These are phyloP conservation scores for Paragyromitra xinjiangensis DNA, from an alignment of 495 filamentous ascomycete species.

Conservation along the genomic window DNA sequence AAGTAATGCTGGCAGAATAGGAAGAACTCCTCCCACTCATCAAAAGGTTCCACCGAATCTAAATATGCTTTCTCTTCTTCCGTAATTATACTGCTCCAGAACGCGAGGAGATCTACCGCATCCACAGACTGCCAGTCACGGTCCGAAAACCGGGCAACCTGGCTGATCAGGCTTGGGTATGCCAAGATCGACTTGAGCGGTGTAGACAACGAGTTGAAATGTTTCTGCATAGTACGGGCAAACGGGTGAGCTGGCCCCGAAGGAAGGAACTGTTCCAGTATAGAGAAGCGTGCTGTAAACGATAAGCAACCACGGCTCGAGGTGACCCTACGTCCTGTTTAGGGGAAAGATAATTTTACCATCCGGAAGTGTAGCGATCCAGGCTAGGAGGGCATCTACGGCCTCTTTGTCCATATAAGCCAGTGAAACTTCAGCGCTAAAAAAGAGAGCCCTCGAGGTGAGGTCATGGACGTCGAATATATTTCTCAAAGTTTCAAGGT, in stretches of 20 bases:
- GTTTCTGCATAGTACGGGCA: slow-evolving; percentile 83
- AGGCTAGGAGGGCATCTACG: slow-evolving; percentile 75
- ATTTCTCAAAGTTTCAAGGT: slow-evolving; percentile 67
- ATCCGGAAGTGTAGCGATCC: slow-evolving; percentile 71
- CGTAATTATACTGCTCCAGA: slow-evolving; percentile 76
- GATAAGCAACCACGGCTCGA: slow-evolving; percentile 50
- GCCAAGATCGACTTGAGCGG: slow-evolving; percentile 74
- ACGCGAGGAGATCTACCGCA: slow-evolving; percentile 75
- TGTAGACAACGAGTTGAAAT: slow-evolving; percentile 82
- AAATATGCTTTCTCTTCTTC: slow-evolving; percentile 66
- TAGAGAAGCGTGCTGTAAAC: slow-evolving; percentile 69
- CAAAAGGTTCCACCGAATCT: slow-evolving; percentile 78
- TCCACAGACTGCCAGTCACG: slow-evolving; percentile 71
- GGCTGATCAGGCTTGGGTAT: slow-evolving; percentile 73
- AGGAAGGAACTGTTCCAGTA: slow-evolving; percentile 89
- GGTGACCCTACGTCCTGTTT: neutral
- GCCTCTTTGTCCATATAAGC: slow-evolving; percentile 86
- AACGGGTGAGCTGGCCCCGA: slow-evolving; percentile 81
- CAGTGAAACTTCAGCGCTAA: slow-evolving; percentile 86
- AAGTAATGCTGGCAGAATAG: slow-evolving; percentile 89
- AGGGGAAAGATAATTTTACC: slow-evolving; percentile 61
- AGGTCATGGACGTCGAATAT: slow-evolving; percentile 67
- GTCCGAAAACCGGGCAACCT: slow-evolving; percentile 70
- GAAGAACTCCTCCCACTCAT: slow-evolving; percentile 96
- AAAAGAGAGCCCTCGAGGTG: slow-evolving; percentile 71